phyloP scores from a whole-genome alignment of 139 green algal species.

The Pleodorina starrii region DNA sequence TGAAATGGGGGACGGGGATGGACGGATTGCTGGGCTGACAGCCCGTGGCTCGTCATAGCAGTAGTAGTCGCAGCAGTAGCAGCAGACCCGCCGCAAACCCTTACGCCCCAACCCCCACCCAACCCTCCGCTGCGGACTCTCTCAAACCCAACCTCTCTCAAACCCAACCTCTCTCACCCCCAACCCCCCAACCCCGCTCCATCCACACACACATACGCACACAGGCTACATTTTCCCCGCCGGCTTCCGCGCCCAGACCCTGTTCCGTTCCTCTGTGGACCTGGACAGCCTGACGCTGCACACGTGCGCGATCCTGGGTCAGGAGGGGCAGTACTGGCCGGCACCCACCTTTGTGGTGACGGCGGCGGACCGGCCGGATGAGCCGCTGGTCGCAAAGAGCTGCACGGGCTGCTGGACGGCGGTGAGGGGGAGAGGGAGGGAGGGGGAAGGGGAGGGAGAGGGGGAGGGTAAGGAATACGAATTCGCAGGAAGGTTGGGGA shows the following conservation, averaged over 20 bases:
- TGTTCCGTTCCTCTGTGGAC: constrained; percentile 81
- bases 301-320: constrained; percentile 86
- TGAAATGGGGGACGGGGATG: no score
- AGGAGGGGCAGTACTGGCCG: constrained; percentile 80
- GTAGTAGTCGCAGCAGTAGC: no score
- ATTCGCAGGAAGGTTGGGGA: no score
- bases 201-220: background rate
- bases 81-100: background rate
- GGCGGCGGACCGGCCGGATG: constrained; percentile 85
- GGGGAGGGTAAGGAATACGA: no score
- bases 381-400: constrained; percentile 86
- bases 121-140: background rate
- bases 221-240: constrained; percentile 95
- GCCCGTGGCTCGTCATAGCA: no score
- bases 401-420: constrained; percentile 93
- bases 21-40: no score
- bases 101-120: background rate
- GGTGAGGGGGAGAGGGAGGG: no score
- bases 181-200: background rate
- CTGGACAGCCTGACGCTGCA: constrained; percentile 79
- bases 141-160: background rate
- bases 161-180: background rate
- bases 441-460: no score
- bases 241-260: constrained; percentile 83
- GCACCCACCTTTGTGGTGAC: constrained; percentile 85